These are phyloP conservation scores for Cystobasidium slooffiae DNA, from an alignment of 1,284 basidiomycete species.

Conservation along the genomic window DNA sequence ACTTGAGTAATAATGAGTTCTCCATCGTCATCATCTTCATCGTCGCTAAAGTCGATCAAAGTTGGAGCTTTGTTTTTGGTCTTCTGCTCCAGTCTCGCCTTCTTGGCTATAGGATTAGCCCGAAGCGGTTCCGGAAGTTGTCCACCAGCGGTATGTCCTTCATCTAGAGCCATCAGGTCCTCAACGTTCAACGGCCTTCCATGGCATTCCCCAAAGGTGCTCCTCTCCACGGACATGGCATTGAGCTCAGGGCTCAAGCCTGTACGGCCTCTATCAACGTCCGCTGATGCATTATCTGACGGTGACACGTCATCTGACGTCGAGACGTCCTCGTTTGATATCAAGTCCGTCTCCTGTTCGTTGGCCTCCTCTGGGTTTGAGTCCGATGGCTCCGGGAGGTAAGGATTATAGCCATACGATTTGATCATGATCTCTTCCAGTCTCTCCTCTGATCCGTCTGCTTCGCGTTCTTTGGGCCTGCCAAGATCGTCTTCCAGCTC, in stretches of 20 bases:
- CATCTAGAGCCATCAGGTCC: neutral
- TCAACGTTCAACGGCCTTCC: too few species aligned
- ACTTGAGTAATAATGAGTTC: neutral
- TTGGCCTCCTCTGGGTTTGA: neutral
- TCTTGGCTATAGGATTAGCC: too few species aligned
- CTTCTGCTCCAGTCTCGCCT: neutral
- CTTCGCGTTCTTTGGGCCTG: neutral
- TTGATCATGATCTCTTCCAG: slow-evolving; percentile 26
- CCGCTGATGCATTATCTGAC: neutral
- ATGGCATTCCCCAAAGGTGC: too few species aligned
- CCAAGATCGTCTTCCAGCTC: slow-evolving; percentile 20
- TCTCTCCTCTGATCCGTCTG: slow-evolving; percentile 1
- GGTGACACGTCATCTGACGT: neutral
- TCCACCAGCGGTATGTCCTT: neutral
- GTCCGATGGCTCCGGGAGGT: neutral
- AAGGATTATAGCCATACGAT: slow-evolving; percentile 18
- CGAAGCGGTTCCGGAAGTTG: neutral
- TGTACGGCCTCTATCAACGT: neutral
- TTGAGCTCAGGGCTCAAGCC: neutral
- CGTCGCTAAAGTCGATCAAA: slow-evolving; percentile 25
- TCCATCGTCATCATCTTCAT: slow-evolving; percentile 32
- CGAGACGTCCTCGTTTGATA: neutral
- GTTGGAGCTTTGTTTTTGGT: neutral
- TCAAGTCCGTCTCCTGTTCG: neutral
- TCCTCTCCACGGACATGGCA: neutral